Base-by-base conservation (phyloP, 202 grass and related monocot genomes). In the Panicum virgatum region DNA sequence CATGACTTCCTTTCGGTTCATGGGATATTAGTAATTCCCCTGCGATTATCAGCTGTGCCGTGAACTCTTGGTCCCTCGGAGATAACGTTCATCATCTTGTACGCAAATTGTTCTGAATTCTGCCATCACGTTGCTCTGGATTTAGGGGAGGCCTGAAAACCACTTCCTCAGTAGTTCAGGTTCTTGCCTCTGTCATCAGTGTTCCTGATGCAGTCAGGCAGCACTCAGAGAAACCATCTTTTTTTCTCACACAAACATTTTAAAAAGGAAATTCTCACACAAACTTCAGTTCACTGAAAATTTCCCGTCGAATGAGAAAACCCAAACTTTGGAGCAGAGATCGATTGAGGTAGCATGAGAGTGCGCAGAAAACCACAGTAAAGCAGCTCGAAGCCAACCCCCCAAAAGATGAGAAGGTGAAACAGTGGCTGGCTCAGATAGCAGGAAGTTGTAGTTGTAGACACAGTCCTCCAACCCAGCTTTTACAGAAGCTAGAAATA, bases 301-400 rank as follows among this genome's bases (percentile, higher is more conserved):
- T 73, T 80, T 53, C 19, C 12, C 30, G 26, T 50, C 16, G 34
- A 36, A 69, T 11, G 32, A 26, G 5, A n/a, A 61, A 38, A 38
- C 4, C 11, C 13, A n/a, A 76, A 37, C 40, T 60, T 40, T 6
- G 5, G 3, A 40, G 29, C 77, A 40, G 22, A n/a, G n/a, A n/a
- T n/a, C n/a, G n/a, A n/a, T n/a, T n/a, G n/a, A n/a, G n/a, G n/a
- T n/a, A n/a, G n/a, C n/a, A n/a, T n/a, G n/a, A n/a, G n/a, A n/a
- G n/a, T n/a, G 54, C 62, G n/a, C 82, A 81, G 76, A 69, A 70
- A 63, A 19, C 48, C 65, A 77, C 19, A 37, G 45, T n/a, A 71
- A 77, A 81, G 46, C 45, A 62, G 83, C 9, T 73, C 26, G 19
- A n/a, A 82, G 46, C 77, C 46, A 50, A n/a, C 12, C 56, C 65